A percentile compares a stretch with the other conserved stretches of the same genome.
These are phyloP conservation scores for Musa balbisiana DNA, from an alignment of 202 grass and related monocot genomes.

Conservation along the genomic window DNA sequence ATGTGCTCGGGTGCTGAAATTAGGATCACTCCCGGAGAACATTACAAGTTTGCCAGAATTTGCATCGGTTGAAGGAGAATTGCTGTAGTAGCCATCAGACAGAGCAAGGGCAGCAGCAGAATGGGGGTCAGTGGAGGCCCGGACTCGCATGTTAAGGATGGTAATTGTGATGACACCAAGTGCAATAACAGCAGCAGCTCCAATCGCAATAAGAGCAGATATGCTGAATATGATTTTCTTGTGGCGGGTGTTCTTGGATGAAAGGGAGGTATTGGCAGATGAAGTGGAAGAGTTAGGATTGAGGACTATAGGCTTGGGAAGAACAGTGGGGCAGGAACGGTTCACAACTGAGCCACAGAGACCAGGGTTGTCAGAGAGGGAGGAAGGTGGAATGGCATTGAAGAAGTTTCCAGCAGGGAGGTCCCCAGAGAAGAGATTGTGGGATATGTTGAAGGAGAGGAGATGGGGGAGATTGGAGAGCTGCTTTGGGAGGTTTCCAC, in stretches of 20 bases:
- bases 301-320: constrained; percentile 23
- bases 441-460: constrained; percentile 19
- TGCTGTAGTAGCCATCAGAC: constrained; percentile 21
- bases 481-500: constrained; percentile 17
- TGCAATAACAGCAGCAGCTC: constrained; percentile 16
- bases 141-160: constrained; percentile 17
- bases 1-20: constrained; percentile 16
- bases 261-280: neutral
- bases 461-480: constrained; percentile 16
- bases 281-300: constrained; percentile 18
- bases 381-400: constrained; percentile 5
- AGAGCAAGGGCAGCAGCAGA: neutral
- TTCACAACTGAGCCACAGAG: constrained; percentile 20
- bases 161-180: constrained; percentile 20
- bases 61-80: constrained; percentile 16
- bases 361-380: constrained; percentile 17
- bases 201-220: constrained; percentile 23
- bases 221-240: constrained; percentile 28
- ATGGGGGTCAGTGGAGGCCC: neutral
- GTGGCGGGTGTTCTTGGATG: neutral
- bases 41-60: constrained; percentile 21
- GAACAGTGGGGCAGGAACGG: constrained; percentile 13
- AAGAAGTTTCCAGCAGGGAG: constrained; percentile 28
- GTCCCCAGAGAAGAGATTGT: constrained; percentile 22
- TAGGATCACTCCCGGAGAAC: constrained; percentile 9